A percentile compares a stretch with the other conserved stretches of the same genome.
phyloP scores from a whole-genome alignment of 805 yeast species.

The Yamadazyma philogaea region DNA sequence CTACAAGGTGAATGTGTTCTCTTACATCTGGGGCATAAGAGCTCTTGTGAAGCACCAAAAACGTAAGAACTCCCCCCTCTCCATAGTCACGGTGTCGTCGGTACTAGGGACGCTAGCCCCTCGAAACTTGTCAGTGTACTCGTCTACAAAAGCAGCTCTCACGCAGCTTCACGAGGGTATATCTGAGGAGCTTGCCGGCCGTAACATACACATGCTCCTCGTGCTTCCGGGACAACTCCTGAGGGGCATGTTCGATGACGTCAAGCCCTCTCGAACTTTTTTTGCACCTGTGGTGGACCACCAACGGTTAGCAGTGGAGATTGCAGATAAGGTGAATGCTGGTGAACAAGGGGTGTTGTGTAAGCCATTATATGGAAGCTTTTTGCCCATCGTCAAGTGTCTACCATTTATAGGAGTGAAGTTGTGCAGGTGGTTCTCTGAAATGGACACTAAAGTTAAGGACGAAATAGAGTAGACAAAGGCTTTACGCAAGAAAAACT shows the following conservation, averaged over 20 bases:
- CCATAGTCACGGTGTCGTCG: slow-evolving; percentile 44
- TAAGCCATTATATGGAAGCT: slow-evolving; percentile 46
- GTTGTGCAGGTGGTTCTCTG: slow-evolving; percentile 31
- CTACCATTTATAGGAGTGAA: slow-evolving; percentile 42
- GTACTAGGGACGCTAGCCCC: slow-evolving; percentile 51
- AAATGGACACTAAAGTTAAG: slow-evolving; percentile 36
- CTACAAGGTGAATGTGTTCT: slow-evolving; percentile 31
- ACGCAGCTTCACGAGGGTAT: slow-evolving; percentile 45
- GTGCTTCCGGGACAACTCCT: slow-evolving; percentile 52
- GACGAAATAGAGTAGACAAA: background rate
- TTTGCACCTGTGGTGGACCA: slow-evolving; percentile 49
- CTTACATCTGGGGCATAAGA: slow-evolving; percentile 26
- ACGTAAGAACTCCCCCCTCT: slow-evolving; percentile 1
- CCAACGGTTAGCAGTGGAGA: slow-evolving; percentile 30
- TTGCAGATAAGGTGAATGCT: slow-evolving; percentile 27
- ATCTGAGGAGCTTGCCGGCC: slow-evolving; percentile 32
- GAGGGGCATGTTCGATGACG: slow-evolving; percentile 48
- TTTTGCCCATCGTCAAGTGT: slow-evolving; percentile 40
- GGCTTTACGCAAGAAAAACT: background rate
- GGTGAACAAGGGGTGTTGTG: slow-evolving; percentile 44
- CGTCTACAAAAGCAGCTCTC: slow-evolving; percentile 48
- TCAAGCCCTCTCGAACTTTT: slow-evolving; percentile 37
- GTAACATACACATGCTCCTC: slow-evolving; percentile 31
- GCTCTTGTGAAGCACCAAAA: slow-evolving; percentile 17
- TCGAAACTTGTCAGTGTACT: slow-evolving; percentile 42